Evolutionary conservation across 805 yeast genomes (phyloP).

Genomic region (Gaillardinia entomophila): DNA sequence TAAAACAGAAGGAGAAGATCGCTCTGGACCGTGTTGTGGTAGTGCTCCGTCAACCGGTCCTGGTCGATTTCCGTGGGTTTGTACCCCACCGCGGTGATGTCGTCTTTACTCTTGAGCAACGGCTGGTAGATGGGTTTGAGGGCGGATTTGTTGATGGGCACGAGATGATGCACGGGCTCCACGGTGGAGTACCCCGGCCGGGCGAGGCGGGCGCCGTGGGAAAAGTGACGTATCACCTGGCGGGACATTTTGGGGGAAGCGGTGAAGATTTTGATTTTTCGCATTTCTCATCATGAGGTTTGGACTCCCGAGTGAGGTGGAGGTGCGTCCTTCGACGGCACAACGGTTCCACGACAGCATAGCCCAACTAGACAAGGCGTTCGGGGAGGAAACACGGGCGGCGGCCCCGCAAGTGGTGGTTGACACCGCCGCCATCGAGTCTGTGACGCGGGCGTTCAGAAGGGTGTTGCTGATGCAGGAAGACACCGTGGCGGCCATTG

Average conservation of each 20-base stretch:
- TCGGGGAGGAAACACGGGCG: too few relatives aligned
- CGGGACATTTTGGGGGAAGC: slow-evolving; percentile 12
- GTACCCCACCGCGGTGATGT: slow-evolving; percentile 73
- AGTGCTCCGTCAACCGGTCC: slow-evolving; percentile 77
- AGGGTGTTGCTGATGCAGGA: slow-evolving; percentile 1
- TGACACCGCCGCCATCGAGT: too few relatives aligned
- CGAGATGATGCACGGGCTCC: slow-evolving; percentile 88
- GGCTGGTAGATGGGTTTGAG: slow-evolving; percentile 73
- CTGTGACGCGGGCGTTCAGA: slow-evolving; percentile 2
- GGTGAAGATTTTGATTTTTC: slow-evolving; percentile 5
- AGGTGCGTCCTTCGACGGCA: too few relatives aligned
- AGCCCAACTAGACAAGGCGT: too few relatives aligned
- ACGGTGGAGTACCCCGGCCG: slow-evolving; percentile 57
- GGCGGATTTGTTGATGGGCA: slow-evolving; percentile 65
- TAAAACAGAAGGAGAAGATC: slow-evolving; percentile 78
- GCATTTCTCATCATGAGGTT: slow-evolving; percentile 4
- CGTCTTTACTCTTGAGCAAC: slow-evolving; percentile 60
- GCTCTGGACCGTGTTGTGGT: slow-evolving; percentile 62
- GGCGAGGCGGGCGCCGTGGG: slow-evolving; percentile 44
- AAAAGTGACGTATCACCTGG: slow-evolving; percentile 23
- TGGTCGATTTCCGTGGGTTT: slow-evolving; percentile 70
- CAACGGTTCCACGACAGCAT: too few relatives aligned
- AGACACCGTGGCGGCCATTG: background rate
- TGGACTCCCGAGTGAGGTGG: too few relatives aligned
- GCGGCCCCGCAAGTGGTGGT: too few relatives aligned